Base-by-base conservation (phyloP, 306 rosid species). In the Arachis hypogaea region DNA sequence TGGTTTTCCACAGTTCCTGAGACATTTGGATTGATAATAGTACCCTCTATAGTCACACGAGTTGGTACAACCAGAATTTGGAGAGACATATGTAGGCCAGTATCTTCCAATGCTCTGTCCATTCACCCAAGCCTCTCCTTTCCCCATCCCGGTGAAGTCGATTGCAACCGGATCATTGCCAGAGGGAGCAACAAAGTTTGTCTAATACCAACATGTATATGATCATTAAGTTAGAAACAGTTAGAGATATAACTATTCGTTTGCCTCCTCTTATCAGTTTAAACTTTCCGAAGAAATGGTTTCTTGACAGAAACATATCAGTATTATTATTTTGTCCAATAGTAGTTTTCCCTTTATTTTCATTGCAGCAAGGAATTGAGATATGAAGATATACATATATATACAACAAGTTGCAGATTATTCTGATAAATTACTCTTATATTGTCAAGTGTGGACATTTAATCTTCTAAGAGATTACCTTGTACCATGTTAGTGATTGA, bases 71-170 rank as follows among this genome's bases (percentile, higher is more conserved):
- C 91, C 89, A 7, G 66, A 40, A 9, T 36, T 85, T 14, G 91
- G 63, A 65, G 98, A 51, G 18, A 67, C 60, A 76, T 76, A 77
- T 40, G 86, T 75, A 2, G 97, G 98, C 98, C 98, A 94, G 76
- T 85, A 94, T 54, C 97, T 90, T 3, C 97, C 98, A 22, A 94
- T 94, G 87, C 98, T 91, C 59, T 94, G 91, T 58, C 98, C 98
- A 30, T 94, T 94, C 76, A 94, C 91, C 98, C 98, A 94, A 18
- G 97, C 97, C 82, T 86, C 96, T 1, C 98, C 98, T 76, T 94
- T 94, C 51, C 97, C 98, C 94, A 91, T 66, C 56, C 97, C 97
- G 9, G 85, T 85, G 80, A 94, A 89, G 87, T 94, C 97, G 74
- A 94, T 55, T 42, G 96, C 96, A 74, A 94, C 91, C 38, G 97